Conservation (phyloP, 495 filamentous ascomycete genomes). For the Aspergillus mulundensis region DNA sequence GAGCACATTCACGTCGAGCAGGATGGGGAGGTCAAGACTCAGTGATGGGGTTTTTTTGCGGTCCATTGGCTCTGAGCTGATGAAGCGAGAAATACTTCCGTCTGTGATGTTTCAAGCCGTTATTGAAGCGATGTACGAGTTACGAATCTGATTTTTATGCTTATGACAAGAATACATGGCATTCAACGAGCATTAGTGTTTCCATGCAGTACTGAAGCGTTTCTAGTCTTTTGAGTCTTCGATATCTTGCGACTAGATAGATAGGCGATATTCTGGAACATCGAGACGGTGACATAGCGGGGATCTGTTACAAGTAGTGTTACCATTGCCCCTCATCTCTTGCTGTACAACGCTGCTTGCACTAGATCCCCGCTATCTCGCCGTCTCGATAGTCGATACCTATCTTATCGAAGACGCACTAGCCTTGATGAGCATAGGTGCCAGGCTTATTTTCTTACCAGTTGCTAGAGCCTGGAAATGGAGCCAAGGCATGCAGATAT, state of each 20-base stretch:
- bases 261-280: too few relatives aligned
- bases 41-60: slow-evolving; percentile 38
- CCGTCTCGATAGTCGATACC: not conserved
- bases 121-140: slow-evolving; percentile 16
- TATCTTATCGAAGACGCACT: not conserved
- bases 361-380: not conserved
- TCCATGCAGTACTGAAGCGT: not conserved
- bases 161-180: slow-evolving; percentile 1
- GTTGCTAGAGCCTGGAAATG: not conserved
- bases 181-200: not conserved
- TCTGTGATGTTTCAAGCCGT: not conserved
- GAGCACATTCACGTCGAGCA: slow-evolving; percentile 74
- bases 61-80: not conserved
- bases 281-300: not conserved
- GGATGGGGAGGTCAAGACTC: slow-evolving; percentile 66
- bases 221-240: not conserved
- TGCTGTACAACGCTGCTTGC: not conserved
- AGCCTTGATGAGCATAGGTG: not conserved
- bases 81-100: not conserved
- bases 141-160: slow-evolving; percentile 15
- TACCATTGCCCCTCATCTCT: not conserved
- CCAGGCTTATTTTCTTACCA: not conserved
- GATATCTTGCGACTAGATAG: not conserved
- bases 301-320: not conserved
- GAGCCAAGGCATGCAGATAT: not conserved